Conservation (phyloP, 257 asterid genomes). For the Solanum bulbocastanum region DNA sequence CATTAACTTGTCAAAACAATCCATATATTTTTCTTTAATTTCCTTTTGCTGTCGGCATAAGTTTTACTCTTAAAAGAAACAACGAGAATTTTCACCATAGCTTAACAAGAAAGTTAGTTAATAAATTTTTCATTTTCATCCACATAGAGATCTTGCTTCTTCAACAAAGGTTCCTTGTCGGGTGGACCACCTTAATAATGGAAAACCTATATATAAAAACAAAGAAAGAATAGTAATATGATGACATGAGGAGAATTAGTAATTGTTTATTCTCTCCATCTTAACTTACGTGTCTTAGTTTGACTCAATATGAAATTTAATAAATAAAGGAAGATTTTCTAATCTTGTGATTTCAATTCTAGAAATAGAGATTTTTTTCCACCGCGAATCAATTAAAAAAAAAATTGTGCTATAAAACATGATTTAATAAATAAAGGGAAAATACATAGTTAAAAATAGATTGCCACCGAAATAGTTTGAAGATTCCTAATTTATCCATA, state of each 20-base stretch:
- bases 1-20: not conserved
- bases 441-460: too few species aligned
- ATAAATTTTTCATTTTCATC: not conserved
- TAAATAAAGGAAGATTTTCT: too few species aligned
- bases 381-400: too few species aligned
- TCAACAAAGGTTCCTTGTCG: conserved; percentile 40
- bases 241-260: conserved; percentile 5
- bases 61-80: not conserved
- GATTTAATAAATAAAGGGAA: too few species aligned
- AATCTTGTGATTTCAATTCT: not conserved
- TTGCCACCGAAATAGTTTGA: not conserved
- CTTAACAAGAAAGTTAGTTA: conserved; percentile 20
- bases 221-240: conserved; percentile 21
- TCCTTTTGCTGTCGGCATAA: conserved; percentile 16
- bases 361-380: not conserved
- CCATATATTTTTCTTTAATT: not conserved
- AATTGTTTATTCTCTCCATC: not conserved
- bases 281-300: too few species aligned
- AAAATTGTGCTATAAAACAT: too few species aligned
- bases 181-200: conserved; percentile 16
- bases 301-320: too few species aligned
- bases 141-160: conserved; percentile 21
- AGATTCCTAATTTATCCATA: not conserved
- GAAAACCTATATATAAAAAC: not conserved
- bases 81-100: not conserved